Base-by-base conservation (phyloP, 2,329 filamentous ascomycete genomes). In the Penicillium nordicum region DNA sequence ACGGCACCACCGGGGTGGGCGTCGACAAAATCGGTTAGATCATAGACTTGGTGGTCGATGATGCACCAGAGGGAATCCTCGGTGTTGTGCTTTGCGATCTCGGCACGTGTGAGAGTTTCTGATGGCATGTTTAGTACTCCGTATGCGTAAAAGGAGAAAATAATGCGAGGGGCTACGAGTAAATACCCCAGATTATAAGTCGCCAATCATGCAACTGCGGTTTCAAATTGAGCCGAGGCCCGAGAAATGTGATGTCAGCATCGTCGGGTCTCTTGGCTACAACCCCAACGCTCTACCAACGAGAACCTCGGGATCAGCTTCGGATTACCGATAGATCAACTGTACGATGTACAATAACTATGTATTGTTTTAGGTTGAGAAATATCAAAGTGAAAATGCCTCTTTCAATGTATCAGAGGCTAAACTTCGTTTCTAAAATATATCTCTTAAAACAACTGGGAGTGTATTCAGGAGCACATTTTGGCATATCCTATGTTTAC, bases 41-140 rank as follows among this genome's bases (percentile, higher is more conserved):
- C 89, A 79, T 95, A 96, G 69, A 95, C 89, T 67, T 87, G 88
- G 76, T 88, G 86, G 79, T 96, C 90, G 74, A 96, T 86, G 69
- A 96, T 87, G 75, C 89, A 88, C 88, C 90, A 92, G 56, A 90
- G 78, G 61, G 87, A 88, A 62, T 92, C 88, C 47, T 88, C 85
- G 55, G 82, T 84, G 72, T 87, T 90, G 78, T 93, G 88, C 72
- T 87, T 83, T 60, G 87, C 86, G 65, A 94, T 88, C 73, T 90
- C 76, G 41, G 74, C 78, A 65, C 80, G 80, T 50, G 79, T 78
- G 50, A 80, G 63, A 16, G 60, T 66, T 60, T 71, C 40, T 9
- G 64, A 54, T 5, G 63, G 46, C 63, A 67, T 67, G 5, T 37
- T 55, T 16, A 11, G 43, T 36, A 21, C 21, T 21, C 21, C 21